Percentiles rank a stretch among this genome's conserved stretches.
Evolutionary conservation across 176 grass and related monocot species (phyloP).

Genomic region (Cenchrus fungigraminus): DNA sequence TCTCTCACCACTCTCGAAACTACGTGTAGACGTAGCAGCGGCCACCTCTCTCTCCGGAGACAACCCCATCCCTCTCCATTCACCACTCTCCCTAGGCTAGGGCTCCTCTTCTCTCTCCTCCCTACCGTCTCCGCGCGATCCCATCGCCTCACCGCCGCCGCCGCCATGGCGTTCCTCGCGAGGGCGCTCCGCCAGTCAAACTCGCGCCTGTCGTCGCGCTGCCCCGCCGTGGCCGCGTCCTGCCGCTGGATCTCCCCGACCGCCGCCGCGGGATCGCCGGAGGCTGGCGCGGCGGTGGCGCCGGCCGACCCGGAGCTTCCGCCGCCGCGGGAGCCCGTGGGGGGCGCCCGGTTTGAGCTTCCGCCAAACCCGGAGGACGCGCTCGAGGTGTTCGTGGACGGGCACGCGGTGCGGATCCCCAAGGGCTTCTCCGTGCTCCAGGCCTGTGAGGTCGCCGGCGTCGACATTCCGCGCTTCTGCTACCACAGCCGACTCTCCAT

Average conservation of each 20-base stretch:
- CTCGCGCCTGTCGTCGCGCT: conserved; percentile 43
- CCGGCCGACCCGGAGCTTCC: conserved; percentile 54
- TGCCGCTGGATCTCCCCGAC: conserved; percentile 87
- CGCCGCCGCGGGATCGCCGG: conserved; percentile 53
- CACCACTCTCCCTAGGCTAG: too few species aligned
- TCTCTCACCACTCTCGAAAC: rapidly evolving
- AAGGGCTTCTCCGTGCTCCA: conserved; percentile 97
- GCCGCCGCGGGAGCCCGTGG: conserved; percentile 58
- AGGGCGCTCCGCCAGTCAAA: conserved; percentile 72
- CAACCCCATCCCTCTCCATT: neutral
- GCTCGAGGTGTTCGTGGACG: conserved; percentile 96
- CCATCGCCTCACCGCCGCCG: conserved; percentile 33
- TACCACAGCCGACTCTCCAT: conserved; percentile 94
- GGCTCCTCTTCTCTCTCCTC: neutral
- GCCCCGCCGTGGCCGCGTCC: conserved; percentile 30
- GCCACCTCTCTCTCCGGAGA: neutral
- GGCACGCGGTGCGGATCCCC: conserved; percentile 90
- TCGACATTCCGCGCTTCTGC: conserved; percentile 95
- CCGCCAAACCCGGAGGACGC: conserved; percentile 75
- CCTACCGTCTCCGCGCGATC: conserved; percentile 39
- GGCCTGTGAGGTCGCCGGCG: conserved; percentile 96
- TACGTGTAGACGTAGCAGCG: neutral
- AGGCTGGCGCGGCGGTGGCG: conserved; percentile 54
- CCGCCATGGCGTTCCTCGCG: conserved; percentile 77
- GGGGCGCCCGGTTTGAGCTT: conserved; percentile 70